Conservation (phyloP, 768 basidiomycete species). For the Mycena amicta region DNA sequence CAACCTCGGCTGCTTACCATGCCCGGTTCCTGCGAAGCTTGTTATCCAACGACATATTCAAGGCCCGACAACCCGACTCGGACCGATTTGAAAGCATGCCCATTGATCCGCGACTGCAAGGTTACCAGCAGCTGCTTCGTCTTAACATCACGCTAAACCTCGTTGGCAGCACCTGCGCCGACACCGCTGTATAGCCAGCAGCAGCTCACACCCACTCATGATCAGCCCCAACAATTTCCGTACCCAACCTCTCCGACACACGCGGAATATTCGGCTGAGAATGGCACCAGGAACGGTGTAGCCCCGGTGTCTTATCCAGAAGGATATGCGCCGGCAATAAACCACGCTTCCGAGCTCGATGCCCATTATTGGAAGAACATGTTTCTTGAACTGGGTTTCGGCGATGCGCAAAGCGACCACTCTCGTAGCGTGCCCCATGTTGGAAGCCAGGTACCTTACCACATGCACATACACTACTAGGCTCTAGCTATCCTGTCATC, state of each 20-base stretch:
- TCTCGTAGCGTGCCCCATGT: conserved; percentile 24
- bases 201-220: conserved; percentile 36
- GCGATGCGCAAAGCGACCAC: conserved; percentile 35
- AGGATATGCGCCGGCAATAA: conserved; percentile 38
- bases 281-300: conserved; percentile 9
- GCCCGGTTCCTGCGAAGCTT: conserved; percentile 77
- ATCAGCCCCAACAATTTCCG: conserved; percentile 35
- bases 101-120: conserved; percentile 59
- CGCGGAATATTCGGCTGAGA: conserved; percentile 18
- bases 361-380: conserved; percentile 74
- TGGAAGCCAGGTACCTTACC: conserved; percentile 27
- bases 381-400: conserved; percentile 74
- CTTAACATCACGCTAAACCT: not conserved
- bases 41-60: conserved; percentile 63
- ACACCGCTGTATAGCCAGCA: conserved; percentile 22
- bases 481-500: conserved; percentile 20
- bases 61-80: conserved; percentile 46
- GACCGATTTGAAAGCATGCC: conserved; percentile 44
- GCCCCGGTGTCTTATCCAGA: conserved; percentile 13
- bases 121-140: conserved; percentile 36
- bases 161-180: conserved; percentile 11
- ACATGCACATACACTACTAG: conserved; percentile 36
- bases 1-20: conserved; percentile 73
- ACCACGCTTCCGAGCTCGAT: conserved; percentile 60
- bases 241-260: conserved; percentile 43